Conservation (phyloP, 805 yeast species). For the Kazachstania viticola region DNA sequence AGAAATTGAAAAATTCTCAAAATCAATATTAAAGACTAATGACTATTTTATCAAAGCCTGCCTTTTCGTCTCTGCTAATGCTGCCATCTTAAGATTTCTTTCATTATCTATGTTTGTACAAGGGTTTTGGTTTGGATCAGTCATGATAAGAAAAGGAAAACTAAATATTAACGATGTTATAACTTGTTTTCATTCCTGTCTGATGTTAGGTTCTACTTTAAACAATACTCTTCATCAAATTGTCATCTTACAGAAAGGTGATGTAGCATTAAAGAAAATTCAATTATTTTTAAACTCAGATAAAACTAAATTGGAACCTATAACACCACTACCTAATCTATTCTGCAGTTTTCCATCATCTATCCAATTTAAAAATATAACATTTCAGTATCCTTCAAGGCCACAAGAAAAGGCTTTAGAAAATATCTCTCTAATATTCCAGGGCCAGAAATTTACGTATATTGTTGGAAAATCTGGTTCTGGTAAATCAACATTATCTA, state of each 20-base stretch:
- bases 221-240: slow-evolving; percentile 45
- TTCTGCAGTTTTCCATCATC: neutral
- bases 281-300: slow-evolving; percentile 25
- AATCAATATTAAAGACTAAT: slow-evolving; percentile 24
- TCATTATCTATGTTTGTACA: slow-evolving; percentile 73
- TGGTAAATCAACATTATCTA: slow-evolving; percentile 79
- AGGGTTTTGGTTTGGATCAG: slow-evolving; percentile 85
- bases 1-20: slow-evolving; percentile 38
- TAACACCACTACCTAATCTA: neutral
- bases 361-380: slow-evolving; percentile 43
- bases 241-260: slow-evolving; percentile 57
- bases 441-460: slow-evolving; percentile 39
- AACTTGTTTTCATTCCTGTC: slow-evolving; percentile 74
- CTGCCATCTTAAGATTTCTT: slow-evolving; percentile 44
- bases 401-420: slow-evolving; percentile 36
- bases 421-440: slow-evolving; percentile 35
- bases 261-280: slow-evolving; percentile 50
- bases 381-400: slow-evolving; percentile 55
- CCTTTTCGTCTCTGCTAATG: slow-evolving; percentile 40
- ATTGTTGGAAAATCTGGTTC: slow-evolving; percentile 85
- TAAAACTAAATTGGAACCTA: neutral
- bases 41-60: slow-evolving; percentile 33
- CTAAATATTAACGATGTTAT: slow-evolving; percentile 53
- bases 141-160: slow-evolving; percentile 42
- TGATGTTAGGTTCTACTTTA: slow-evolving; percentile 55